Evolutionary conservation across 306 rosid species (phyloP).

Genomic region (Astragalus glycyphyllos): DNA sequence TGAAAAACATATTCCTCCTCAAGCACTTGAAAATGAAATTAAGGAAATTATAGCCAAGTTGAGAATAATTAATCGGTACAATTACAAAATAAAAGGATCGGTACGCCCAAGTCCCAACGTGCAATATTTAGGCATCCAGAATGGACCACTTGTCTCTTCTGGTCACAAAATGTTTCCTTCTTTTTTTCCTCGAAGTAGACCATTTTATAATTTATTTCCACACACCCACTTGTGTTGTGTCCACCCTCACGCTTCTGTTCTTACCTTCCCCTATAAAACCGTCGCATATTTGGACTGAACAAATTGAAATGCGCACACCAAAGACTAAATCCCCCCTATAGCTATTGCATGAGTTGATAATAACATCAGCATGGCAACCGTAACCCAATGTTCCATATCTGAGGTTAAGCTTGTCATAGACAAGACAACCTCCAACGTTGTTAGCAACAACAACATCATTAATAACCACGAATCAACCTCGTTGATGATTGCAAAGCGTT

Average conservation of each 20-base stretch:
- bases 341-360: not conserved
- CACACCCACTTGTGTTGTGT: constrained; percentile 16
- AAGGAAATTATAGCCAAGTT: not conserved
- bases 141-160: not conserved
- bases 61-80: not conserved
- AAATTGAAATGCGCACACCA: constrained; percentile 1
- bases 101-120: not conserved
- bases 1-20: not conserved
- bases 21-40: not conserved
- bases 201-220: not conserved
- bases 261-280: constrained; percentile 25
- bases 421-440: not conserved
- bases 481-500: constrained; percentile 31
- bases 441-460: not conserved
- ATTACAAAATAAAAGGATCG: not conserved
- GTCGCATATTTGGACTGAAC: constrained; percentile 1
- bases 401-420: constrained; percentile 50
- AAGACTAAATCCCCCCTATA: not conserved
- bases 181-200: not conserved
- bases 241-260: not conserved
- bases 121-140: constrained; percentile 15
- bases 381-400: constrained; percentile 17
- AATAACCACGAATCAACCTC: constrained; percentile 14
- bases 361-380: constrained; percentile 33
- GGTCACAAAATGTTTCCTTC: not conserved